Base-by-base conservation (phyloP, 148 eudicot species). In the Diospyros kaki region DNA sequence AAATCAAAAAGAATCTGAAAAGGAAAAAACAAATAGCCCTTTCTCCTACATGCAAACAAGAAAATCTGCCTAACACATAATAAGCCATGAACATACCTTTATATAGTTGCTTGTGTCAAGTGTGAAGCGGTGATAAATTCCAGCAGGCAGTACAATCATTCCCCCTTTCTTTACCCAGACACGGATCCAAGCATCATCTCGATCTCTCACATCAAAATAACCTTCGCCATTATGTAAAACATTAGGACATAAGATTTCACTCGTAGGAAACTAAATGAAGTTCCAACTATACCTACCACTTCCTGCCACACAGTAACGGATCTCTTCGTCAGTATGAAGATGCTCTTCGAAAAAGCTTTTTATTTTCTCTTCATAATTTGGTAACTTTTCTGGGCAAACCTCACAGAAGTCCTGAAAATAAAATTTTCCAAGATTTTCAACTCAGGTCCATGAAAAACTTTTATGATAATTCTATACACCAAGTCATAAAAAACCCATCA, bases 311-410 rank as follows among this genome's bases (percentile, higher is more conserved):
- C 89, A 84, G 69, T 91, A 90, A 64, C 98, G 95, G 80, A 94
- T 94, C 85, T 94, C 98, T 81, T 94, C 98, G 79, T 94, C 98
- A 41, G 95, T 91, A 86, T 94, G 98, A 74, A 94, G 86, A 75
- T 91, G 97, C 71, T 94, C 98, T 73, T 90, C 93, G 60, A 64
- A 94, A 76, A 94, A 91, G 78, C 86, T 78, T 81, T 94, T 94
- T 56, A 91, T 91, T 71, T 94, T 94, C 72, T 83, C 84, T 4
- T 89, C 94, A 83, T 89, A 93, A 71, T 93, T 93, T 43, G 92
- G 93, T 65, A 93, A 74, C 76, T 93, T 93, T 73, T 93, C 62
- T n/a, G 28, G 62, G 62, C 62, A 58, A 58, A 58, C 62, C 52
- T 48, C 52, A 48, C 52, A 48, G 4, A 28, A 28, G 28, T 28